These are phyloP conservation scores for Poteriospumella lacustris DNA, from an alignment of 108 stramenopile species.

Conservation along the genomic window DNA sequence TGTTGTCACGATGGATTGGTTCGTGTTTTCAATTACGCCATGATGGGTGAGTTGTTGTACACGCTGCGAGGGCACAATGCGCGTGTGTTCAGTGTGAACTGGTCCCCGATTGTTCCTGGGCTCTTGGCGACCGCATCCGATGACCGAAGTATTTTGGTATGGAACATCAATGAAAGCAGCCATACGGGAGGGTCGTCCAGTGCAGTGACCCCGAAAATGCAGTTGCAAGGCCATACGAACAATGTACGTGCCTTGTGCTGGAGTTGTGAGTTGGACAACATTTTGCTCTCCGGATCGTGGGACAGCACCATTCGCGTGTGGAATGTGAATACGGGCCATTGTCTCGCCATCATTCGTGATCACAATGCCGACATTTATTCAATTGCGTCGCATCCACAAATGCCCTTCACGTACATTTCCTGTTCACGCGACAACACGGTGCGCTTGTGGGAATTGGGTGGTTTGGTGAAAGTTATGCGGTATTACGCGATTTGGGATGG, in stretches of 20 bases:
- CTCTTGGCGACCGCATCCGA: conserved; percentile 12
- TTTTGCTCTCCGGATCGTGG: conserved; percentile 24
- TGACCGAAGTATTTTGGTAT: conserved; percentile 6
- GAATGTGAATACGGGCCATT: conserved; percentile 12
- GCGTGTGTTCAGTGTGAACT: background rate
- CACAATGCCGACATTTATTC: conserved; percentile 24
- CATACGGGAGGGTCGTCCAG: background rate
- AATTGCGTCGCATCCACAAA: conserved; percentile 10
- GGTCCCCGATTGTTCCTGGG: conserved; percentile 10
- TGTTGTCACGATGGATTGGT: conserved; percentile 19
- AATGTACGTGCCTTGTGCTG: conserved; percentile 22
- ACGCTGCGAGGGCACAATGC: background rate
- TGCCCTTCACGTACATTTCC: conserved; percentile 10
- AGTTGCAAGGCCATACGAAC: background rate
- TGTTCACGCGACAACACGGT: conserved; percentile 16
- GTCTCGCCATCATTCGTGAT: background rate
- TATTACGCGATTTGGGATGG: background rate
- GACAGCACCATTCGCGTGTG: conserved; percentile 20
- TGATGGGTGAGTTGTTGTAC: background rate
- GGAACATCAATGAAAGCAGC: background rate
- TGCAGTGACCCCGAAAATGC: background rate
- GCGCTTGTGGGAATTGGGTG: conserved; percentile 15
- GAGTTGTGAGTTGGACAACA: background rate
- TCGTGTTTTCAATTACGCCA: background rate
- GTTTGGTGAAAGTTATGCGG: background rate